phyloP scores from a whole-genome alignment of 352 stramenopile species.

The Globisporangium canariense region DNA sequence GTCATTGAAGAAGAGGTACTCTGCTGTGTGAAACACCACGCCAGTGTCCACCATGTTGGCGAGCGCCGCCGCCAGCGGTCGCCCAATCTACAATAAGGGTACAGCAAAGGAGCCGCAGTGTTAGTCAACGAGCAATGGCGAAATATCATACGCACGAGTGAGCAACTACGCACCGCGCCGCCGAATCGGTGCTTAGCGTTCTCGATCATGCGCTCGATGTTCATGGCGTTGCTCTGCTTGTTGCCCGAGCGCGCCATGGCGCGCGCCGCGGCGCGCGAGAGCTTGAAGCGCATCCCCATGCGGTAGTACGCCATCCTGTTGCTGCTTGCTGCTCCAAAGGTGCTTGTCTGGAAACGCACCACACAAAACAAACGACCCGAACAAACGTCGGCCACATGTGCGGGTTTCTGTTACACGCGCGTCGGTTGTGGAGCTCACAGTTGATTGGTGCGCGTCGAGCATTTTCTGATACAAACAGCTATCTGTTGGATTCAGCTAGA shows the following conservation, averaged over 20 bases:
- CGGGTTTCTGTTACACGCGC: conserved; percentile 1
- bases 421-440: background rate
- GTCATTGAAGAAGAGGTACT: conserved; percentile 76
- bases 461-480: background rate
- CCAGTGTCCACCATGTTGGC: conserved; percentile 49
- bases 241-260: conserved; percentile 57
- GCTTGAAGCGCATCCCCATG: conserved; percentile 53
- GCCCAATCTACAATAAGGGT: conserved; percentile 38
- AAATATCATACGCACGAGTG: background rate
- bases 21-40: conserved; percentile 51
- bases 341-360: conserved; percentile 2
- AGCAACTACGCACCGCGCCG: conserved; percentile 40
- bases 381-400: conserved; percentile 15
- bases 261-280: conserved; percentile 58
- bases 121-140: background rate
- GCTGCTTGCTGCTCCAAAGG: conserved; percentile 4
- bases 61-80: conserved; percentile 42
- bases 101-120: background rate
- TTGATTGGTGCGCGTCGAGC: background rate
- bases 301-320: conserved; percentile 68
- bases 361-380: conserved; percentile 4
- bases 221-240: conserved; percentile 39
- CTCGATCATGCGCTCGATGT: conserved; percentile 62
- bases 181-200: conserved; percentile 62
- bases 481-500: too few relatives aligned